A percentile compares a stretch with the other conserved stretches of the same genome.
Evolutionary conservation across 352 stramenopile species (phyloP).

Genomic region (Pythium angustatum): DNA sequence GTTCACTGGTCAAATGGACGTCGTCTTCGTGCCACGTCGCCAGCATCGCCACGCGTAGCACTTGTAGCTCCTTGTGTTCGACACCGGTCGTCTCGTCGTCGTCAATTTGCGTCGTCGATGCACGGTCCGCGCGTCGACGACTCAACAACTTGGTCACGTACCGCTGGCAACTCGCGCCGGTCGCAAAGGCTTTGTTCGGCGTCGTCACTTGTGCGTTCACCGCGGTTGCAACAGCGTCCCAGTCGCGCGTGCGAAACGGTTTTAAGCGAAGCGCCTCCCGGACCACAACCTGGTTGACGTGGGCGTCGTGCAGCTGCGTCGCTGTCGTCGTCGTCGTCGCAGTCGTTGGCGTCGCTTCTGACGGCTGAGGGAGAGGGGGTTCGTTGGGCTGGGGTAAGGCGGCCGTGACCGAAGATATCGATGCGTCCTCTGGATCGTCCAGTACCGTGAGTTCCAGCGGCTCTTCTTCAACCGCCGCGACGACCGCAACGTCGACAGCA

Average conservation of each 20-base stretch:
- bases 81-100: background rate
- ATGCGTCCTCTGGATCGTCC: slow-evolving; percentile 9
- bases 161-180: background rate
- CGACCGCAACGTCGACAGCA: background rate
- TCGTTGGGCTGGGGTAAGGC: no score
- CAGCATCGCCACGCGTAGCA: background rate
- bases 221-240: background rate
- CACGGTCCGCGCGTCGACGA: no score
- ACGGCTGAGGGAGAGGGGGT: background rate
- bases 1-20: background rate
- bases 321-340: background rate
- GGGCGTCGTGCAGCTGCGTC: background rate
- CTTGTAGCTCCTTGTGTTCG: background rate
- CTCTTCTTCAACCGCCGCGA: background rate
- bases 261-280: background rate
- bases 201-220: background rate
- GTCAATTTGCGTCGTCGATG: background rate
- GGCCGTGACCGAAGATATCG: no score
- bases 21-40: background rate
- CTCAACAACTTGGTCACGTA: background rate
- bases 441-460: background rate
- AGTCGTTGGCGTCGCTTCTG: background rate
- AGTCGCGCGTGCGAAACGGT: background rate
- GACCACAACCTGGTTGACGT: background rate
- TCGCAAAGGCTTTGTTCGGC: background rate